Percentiles rank a stretch among this genome's conserved stretches.
These are phyloP conservation scores for Sugiyamaella americana DNA, from an alignment of 805 yeast species.

Conservation along the genomic window DNA sequence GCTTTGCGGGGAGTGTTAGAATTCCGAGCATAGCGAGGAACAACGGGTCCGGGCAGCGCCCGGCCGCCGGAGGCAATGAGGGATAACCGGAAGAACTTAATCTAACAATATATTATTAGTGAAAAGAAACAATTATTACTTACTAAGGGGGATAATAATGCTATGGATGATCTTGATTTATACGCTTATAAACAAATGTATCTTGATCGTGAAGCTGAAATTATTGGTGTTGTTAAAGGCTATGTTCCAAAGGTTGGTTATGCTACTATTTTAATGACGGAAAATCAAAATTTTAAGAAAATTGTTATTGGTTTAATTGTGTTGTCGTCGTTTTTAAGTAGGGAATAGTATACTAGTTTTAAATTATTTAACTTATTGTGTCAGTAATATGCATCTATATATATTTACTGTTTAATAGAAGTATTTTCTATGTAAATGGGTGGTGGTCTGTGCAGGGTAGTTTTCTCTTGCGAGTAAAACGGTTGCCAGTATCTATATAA, in stretches of 20 bases:
- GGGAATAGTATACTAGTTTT: conserved; percentile 43
- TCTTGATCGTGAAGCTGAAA: conserved; percentile 67
- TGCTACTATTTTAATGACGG: conserved; percentile 84
- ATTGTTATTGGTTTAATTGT: conserved; percentile 71
- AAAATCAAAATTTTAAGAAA: conserved; percentile 75
- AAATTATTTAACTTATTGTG: too few relatives aligned
- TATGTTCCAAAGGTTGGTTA: conserved; percentile 88
- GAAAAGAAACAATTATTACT: conserved; percentile 58
- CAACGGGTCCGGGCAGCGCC: too few relatives aligned
- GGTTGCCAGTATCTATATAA: too few relatives aligned
- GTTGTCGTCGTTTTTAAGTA: conserved; percentile 56
- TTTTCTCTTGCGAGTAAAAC: too few relatives aligned
- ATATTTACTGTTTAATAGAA: too few relatives aligned
- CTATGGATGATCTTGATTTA: conserved; percentile 80
- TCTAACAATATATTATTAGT: conserved; percentile 16
- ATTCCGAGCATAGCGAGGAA: too few relatives aligned
- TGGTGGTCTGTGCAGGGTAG: too few relatives aligned
- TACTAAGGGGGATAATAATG: conserved; percentile 96
- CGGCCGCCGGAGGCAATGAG: too few relatives aligned
- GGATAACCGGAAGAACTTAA: not conserved
- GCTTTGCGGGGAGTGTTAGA: too few relatives aligned
- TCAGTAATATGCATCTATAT: not conserved
- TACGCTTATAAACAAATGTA: conserved; percentile 74
- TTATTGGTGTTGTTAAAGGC: conserved; percentile 82
- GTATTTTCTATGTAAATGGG: too few relatives aligned